Conservation (phyloP, 371 early-diverging fungal species). For the Massospora cicadina region DNA sequence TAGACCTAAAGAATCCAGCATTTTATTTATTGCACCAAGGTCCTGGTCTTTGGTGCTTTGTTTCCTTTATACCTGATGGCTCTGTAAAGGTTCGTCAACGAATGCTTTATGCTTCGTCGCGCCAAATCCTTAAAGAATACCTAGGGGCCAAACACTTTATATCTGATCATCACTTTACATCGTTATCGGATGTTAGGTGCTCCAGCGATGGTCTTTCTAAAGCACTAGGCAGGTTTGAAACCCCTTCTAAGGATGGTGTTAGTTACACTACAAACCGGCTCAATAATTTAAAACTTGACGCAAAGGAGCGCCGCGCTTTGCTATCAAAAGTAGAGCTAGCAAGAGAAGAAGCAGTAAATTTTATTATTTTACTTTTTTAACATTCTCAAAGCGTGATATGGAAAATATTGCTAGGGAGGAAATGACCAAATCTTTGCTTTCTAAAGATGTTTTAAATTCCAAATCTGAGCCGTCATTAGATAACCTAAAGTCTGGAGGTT, state of each 20-base stretch:
- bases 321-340: not conserved
- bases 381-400: not conserved
- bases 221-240: not conserved
- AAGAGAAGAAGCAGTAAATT: slow-evolving; percentile 5
- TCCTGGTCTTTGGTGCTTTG: not conserved
- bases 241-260: not conserved
- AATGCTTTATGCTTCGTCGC: not conserved
- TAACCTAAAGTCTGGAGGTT: not conserved
- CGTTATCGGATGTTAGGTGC: not conserved
- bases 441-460: not conserved
- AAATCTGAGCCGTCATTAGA: too few species aligned
- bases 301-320: not conserved
- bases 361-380: not conserved
- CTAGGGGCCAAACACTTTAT: not conserved
- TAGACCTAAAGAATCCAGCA: too few species aligned
- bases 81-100: not conserved
- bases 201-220: not conserved
- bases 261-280: not conserved
- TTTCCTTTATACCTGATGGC: not conserved
- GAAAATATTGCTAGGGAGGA: not conserved
- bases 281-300: not conserved
- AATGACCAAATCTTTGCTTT: not conserved
- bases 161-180: not conserved
- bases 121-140: not conserved
- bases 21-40: too few species aligned